Evolutionary conservation across 2,329 filamentous ascomycete species (phyloP).

Genomic region (Sporothrix dimorphospora): DNA sequence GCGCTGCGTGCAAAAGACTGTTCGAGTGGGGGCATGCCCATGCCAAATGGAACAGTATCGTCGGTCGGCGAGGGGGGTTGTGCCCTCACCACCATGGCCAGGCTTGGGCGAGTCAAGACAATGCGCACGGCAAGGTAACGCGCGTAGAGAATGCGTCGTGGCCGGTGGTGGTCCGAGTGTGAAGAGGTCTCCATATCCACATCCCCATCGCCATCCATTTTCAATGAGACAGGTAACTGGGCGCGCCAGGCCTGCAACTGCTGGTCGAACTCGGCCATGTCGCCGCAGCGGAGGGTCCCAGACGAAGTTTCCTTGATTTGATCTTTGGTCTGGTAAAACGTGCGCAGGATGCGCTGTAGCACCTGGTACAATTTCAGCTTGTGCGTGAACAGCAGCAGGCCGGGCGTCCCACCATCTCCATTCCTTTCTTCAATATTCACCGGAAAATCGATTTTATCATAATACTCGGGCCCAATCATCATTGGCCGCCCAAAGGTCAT

Average conservation of each 20-base stretch:
- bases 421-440: neutral
- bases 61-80: neutral
- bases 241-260: neutral
- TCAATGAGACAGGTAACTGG: neutral
- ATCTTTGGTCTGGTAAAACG: constrained; percentile 14
- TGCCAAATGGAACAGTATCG: no score
- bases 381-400: constrained; percentile 19
- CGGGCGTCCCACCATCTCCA: neutral
- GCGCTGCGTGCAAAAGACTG: neutral
- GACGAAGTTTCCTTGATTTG: neutral
- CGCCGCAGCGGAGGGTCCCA: neutral
- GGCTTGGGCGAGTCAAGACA: neutral
- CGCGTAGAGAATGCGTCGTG: neutral
- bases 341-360: constrained; percentile 20
- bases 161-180: neutral
- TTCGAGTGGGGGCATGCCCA: neutral
- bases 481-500: constrained; percentile 25
- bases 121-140: neutral
- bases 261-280: constrained; percentile 15
- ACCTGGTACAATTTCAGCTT: constrained; percentile 17
- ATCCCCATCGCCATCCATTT: neutral
- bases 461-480: constrained; percentile 19
- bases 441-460: neutral
- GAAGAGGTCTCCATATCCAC: no score
- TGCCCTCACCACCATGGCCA: neutral